Conservation (phyloP, 805 yeast genomes). For the Cyberlindnera amylophila region DNA sequence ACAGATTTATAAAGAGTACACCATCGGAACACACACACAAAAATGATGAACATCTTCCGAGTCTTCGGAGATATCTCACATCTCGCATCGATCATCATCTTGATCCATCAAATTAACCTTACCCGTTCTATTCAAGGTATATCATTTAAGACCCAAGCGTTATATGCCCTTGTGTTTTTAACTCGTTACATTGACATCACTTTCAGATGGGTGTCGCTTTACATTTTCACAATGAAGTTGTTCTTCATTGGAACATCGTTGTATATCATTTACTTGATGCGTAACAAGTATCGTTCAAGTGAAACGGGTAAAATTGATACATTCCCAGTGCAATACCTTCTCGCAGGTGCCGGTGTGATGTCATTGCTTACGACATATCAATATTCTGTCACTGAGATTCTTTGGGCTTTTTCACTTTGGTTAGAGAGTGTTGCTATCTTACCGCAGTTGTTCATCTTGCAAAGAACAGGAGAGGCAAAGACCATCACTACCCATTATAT, state of each 20-base stretch:
- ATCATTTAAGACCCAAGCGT: constrained; percentile 80
- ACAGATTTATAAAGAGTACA: neutral
- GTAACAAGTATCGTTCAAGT: constrained; percentile 49
- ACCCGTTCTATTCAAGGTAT: constrained; percentile 75
- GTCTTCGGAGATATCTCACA: constrained; percentile 76
- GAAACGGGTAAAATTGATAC: constrained; percentile 61
- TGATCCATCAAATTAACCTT: constrained; percentile 63
- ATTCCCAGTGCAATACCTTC: constrained; percentile 68
- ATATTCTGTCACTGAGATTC: constrained; percentile 56
- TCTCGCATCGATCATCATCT: constrained; percentile 69
- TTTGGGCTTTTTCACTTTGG: constrained; percentile 93
- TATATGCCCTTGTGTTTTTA: constrained; percentile 70
- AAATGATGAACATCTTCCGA: constrained; percentile 41
- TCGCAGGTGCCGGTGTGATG: constrained; percentile 56
- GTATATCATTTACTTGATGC: constrained; percentile 73
- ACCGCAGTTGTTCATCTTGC: constrained; percentile 89
- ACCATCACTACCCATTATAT: constrained; percentile 88
- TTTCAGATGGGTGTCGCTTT: constrained; percentile 55
- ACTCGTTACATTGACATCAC: constrained; percentile 57
- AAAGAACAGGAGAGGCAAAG: constrained; percentile 84
- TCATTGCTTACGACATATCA: constrained; percentile 64
- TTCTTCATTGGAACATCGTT: constrained; percentile 72
- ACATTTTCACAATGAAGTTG: constrained; percentile 78
- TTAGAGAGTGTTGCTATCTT: constrained; percentile 86
- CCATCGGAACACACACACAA: no score